Conservation (phyloP, 306 rosid genomes). For the Elaeagnus macrophylla region DNA sequence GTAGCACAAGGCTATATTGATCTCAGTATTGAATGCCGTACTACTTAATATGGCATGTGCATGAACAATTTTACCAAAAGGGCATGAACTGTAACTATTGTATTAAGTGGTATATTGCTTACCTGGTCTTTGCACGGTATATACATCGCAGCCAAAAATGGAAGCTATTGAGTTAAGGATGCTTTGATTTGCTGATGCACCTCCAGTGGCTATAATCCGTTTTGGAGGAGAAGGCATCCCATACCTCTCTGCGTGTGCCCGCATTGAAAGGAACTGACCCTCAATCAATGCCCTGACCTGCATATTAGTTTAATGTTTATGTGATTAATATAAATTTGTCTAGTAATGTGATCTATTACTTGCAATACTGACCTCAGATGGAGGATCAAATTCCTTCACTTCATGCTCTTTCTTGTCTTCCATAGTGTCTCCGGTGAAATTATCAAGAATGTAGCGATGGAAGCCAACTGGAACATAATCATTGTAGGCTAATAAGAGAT, state of each 20-base stretch:
- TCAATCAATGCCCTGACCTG: slow-evolving; percentile 82
- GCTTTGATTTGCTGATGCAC: slow-evolving; percentile 74
- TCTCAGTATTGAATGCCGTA: too few species aligned
- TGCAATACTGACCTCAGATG: slow-evolving; percentile 64
- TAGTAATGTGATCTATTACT: too few species aligned
- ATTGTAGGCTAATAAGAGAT: slow-evolving; percentile 1
- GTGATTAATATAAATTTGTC: neutral
- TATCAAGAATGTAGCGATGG: slow-evolving; percentile 66
- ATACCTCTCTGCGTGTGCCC: slow-evolving; percentile 92
- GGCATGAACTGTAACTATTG: neutral
- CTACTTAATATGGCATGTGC: neutral
- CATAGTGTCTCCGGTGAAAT: slow-evolving; percentile 40
- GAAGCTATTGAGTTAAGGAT: slow-evolving; percentile 71
- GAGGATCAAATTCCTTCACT: slow-evolving; percentile 69
- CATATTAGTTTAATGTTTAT: slow-evolving; percentile 11
- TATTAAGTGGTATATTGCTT: slow-evolving; percentile 8
- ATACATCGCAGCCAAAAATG: slow-evolving; percentile 79
- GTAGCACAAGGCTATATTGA: too few species aligned
- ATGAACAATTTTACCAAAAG: neutral
- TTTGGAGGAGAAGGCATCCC: slow-evolving; percentile 96
- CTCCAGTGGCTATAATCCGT: slow-evolving; percentile 92
- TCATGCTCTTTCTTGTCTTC: slow-evolving; percentile 47
- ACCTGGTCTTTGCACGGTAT: slow-evolving; percentile 93
- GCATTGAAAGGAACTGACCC: slow-evolving; percentile 87
- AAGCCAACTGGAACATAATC: slow-evolving; percentile 51